Conservation (phyloP, 352 stramenopile species). For the Phytophthora hybrid region DNA sequence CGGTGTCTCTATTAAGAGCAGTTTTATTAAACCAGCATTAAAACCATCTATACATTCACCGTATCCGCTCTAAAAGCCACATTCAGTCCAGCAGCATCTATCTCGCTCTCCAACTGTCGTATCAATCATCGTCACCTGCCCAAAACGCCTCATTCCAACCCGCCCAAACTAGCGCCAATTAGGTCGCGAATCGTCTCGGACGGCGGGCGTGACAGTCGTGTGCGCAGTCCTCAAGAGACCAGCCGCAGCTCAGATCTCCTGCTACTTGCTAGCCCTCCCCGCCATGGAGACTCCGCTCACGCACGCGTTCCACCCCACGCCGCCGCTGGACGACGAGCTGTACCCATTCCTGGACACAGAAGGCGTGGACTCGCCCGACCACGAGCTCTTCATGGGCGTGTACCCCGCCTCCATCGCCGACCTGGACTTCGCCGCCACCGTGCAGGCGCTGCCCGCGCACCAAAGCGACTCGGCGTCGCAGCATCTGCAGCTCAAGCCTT, state of each 20-base stretch:
- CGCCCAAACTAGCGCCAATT: constrained; percentile 12
- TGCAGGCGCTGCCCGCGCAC: constrained; percentile 55
- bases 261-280: not conserved
- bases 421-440: constrained; percentile 70
- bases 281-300: constrained; percentile 48
- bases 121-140: not conserved
- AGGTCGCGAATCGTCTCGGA: not conserved
- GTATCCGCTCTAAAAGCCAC: too few species aligned
- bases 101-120: constrained; percentile 10
- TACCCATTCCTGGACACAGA: constrained; percentile 63
- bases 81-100: not conserved
- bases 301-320: constrained; percentile 58
- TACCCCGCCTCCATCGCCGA: constrained; percentile 67
- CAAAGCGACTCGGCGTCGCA: constrained; percentile 14
- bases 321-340: constrained; percentile 57
- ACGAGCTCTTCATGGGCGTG: constrained; percentile 66
- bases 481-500: constrained; percentile 32
- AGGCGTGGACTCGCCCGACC: constrained; percentile 45
- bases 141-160: not conserved
- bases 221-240: constrained; percentile 31
- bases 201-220: constrained; percentile 16
- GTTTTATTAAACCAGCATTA: too few species aligned
- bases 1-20: too few species aligned
- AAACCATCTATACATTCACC: too few species aligned
- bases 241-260: constrained; percentile 19